Conservation (phyloP, 805 yeast genomes). For the Nakazawaea ambrosiae region DNA sequence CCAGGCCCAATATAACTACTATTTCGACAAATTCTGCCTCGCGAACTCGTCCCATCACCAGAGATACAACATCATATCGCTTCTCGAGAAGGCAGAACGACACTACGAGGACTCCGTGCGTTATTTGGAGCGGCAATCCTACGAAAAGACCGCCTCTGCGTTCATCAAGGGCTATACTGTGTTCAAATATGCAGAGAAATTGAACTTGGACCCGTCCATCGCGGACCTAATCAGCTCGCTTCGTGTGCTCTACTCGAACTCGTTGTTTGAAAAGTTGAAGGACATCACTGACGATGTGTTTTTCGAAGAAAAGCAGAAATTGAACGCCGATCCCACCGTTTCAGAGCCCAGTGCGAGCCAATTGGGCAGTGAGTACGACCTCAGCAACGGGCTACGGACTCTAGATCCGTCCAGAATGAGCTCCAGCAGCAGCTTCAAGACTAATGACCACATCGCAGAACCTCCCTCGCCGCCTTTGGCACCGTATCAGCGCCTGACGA, state of each 20-base stretch:
- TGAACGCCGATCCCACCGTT: background rate
- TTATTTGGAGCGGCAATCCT: background rate
- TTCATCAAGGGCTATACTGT: slow-evolving; percentile 5
- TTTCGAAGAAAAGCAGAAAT: background rate
- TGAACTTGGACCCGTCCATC: slow-evolving; percentile 8
- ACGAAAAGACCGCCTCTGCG: slow-evolving; percentile 3
- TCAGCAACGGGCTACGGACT: background rate
- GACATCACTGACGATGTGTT: slow-evolving; percentile 7
- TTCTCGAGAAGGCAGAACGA: slow-evolving; percentile 5
- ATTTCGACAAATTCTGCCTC: too few species aligned
- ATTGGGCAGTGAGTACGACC: background rate
- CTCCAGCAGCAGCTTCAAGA: too few species aligned
- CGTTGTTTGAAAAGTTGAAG: slow-evolving; percentile 3
- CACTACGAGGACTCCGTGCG: background rate
- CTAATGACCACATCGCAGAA: background rate
- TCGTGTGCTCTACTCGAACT: background rate
- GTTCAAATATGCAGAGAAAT: slow-evolving; percentile 6
- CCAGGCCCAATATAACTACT: too few species aligned
- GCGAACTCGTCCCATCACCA: too few species aligned
- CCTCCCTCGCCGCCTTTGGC: background rate
- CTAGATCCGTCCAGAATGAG: background rate
- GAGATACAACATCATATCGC: background rate
- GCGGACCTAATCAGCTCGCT: slow-evolving; percentile 5
- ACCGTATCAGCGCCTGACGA: background rate
- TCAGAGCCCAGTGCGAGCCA: background rate